Percentiles rank a stretch among this genome's conserved stretches.
These are phyloP conservation scores for Pseudopyrenochaeta lycopersici DNA, from an alignment of 2,329 filamentous ascomycete species.

Conservation along the genomic window DNA sequence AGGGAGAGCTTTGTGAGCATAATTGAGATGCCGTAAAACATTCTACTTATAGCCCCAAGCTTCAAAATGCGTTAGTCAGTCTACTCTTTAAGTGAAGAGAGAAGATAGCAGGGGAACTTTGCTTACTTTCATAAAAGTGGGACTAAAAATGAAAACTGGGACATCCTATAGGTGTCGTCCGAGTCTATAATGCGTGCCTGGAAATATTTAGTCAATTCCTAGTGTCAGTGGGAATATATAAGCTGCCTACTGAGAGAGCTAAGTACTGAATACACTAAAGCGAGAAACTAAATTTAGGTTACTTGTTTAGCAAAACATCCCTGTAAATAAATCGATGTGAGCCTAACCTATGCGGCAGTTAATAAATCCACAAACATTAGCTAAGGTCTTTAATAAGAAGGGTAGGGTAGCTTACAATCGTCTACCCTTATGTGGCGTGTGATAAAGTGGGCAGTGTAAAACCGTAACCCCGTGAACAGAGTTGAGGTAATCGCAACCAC, in stretches of 20 bases:
- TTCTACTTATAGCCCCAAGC: slow-evolving; percentile 1
- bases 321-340: background rate
- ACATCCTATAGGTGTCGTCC: slow-evolving; percentile 4
- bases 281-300: slow-evolving; percentile 2
- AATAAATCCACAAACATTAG: slow-evolving; percentile 2
- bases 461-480: slow-evolving; percentile 1
- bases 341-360: slow-evolving; percentile 5
- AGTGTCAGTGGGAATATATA: background rate
- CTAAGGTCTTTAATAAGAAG: slow-evolving; percentile 1
- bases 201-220: slow-evolving; percentile 4
- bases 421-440: slow-evolving; percentile 3
- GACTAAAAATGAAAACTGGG: slow-evolving; percentile 2
- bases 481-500: slow-evolving; percentile 1
- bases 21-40: slow-evolving; percentile 2
- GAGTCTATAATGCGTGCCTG: slow-evolving; percentile 1
- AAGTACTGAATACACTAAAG: slow-evolving; percentile 2
- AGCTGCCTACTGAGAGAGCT: background rate
- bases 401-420: slow-evolving; percentile 3
- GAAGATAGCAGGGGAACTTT: background rate
- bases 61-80: slow-evolving; percentile 1
- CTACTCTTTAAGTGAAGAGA: slow-evolving; percentile 1
- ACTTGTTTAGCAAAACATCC: slow-evolving; percentile 4
- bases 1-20: slow-evolving; percentile 6
- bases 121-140: slow-evolving; percentile 4
- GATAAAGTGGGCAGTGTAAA: slow-evolving; percentile 6